Evolutionary conservation across 805 yeast species (phyloP).

Genomic region (Cyberlindnera americana): DNA sequence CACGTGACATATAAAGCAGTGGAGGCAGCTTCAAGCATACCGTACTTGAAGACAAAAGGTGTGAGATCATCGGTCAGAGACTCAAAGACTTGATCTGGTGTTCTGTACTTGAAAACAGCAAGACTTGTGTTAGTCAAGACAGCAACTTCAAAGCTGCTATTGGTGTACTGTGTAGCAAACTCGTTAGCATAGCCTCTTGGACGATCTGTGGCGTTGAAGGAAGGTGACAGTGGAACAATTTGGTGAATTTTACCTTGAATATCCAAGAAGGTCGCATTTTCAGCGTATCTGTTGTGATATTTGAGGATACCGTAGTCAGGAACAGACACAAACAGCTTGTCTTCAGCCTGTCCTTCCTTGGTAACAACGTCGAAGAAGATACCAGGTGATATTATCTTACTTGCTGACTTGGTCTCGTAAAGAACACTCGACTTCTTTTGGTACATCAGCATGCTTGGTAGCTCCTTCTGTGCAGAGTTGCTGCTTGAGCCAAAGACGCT

Average conservation of each 20-base stretch:
- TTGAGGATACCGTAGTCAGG: conserved; percentile 85
- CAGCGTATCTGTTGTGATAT: conserved; percentile 65
- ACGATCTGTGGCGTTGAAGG: conserved; percentile 65
- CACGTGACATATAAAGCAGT: conserved; percentile 83
- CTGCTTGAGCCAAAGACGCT: conserved; percentile 14
- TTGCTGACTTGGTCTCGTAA: conserved; percentile 52
- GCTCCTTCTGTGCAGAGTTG: conserved; percentile 15
- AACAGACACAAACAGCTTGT: conserved; percentile 66
- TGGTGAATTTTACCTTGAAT: conserved; percentile 63
- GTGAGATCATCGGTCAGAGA: conserved; percentile 65
- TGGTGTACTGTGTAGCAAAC: conserved; percentile 80
- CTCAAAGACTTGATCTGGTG: conserved; percentile 76
- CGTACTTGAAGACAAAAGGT: conserved; percentile 73
- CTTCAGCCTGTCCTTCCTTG: conserved; percentile 24
- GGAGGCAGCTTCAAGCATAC: conserved; percentile 86
- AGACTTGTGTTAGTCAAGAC: conserved; percentile 79
- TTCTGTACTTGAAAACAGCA: conserved; percentile 69
- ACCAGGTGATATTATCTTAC: conserved; percentile 79
- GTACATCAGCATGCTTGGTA: conserved; percentile 38
- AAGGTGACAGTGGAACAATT: conserved; percentile 64
- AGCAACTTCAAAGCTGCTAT: conserved; percentile 67
- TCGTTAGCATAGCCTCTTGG: conserved; percentile 85
- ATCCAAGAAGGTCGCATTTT: conserved; percentile 75
- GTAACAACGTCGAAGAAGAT: conserved; percentile 67
- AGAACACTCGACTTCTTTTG: conserved; percentile 55